These are phyloP conservation scores for Russula dissimulans DNA, from an alignment of 768 basidiomycete species.

Conservation along the genomic window DNA sequence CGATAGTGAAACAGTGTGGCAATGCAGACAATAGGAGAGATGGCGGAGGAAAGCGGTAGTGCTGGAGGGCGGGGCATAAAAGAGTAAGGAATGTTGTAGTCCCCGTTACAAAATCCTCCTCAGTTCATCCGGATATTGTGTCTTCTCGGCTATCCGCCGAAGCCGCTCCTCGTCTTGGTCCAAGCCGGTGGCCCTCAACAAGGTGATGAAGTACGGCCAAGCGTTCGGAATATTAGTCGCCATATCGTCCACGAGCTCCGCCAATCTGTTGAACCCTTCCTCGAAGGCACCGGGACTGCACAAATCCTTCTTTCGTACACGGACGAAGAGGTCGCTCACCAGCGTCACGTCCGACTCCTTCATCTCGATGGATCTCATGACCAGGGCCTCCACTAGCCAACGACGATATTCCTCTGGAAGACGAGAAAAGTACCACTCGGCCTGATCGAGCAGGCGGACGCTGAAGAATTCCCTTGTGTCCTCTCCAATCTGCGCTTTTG, in stretches of 20 bases:
- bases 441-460: constrained; percentile 78
- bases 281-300: constrained; percentile 57
- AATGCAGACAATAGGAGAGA: background rate
- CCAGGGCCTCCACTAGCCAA: constrained; percentile 65
- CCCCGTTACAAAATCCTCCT: constrained; percentile 24
- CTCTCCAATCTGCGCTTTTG: constrained; percentile 66
- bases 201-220: constrained; percentile 38
- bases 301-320: constrained; percentile 49
- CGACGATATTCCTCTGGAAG: constrained; percentile 57
- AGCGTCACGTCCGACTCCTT: constrained; percentile 76
- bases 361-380: constrained; percentile 63
- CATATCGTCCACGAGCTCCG: constrained; percentile 79
- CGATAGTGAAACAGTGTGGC: background rate
- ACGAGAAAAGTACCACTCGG: constrained; percentile 73
- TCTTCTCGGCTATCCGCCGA: constrained; percentile 50
- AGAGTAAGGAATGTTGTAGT: background rate
- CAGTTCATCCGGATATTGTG: constrained; percentile 49
- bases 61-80: too few relatives aligned
- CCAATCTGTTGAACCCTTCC: constrained; percentile 58
- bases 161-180: constrained; percentile 47
- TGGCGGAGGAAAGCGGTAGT: too few relatives aligned
- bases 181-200: constrained; percentile 62
- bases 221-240: constrained; percentile 88
- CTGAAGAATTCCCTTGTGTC: constrained; percentile 83
- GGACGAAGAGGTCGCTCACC: constrained; percentile 61